Base-by-base conservation (phyloP, 2,329 filamentous ascomycete species). In the Aspergillus flavus region DNA sequence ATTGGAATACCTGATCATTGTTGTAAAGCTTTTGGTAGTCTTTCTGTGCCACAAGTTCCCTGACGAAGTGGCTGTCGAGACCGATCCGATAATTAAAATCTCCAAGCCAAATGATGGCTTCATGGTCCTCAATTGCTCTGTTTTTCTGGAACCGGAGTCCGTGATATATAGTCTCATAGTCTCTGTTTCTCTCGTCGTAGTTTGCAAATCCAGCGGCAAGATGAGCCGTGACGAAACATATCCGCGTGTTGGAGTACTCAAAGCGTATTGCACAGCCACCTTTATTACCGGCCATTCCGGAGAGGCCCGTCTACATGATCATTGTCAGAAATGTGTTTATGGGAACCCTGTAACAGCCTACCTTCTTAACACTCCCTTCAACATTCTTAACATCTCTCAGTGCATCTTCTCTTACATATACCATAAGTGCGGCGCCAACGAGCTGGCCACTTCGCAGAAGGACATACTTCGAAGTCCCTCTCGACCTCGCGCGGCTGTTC, bases 11-110 rank as follows among this genome's bases (percentile, higher is more conserved):
- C 83, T 97, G 94, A 73, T 98, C 94, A 71, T 97, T 96, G 65
- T 95, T 91, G 74, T 97, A 96, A 57, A 98, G 80, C 21, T 85
- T 89, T 61, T 90, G 91, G 12, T 96, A 82, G 72, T 97, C 90
- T 30, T 86, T 83, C 60, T 86, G 84, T 70, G 89, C 86, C 60
- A 97, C 87, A 11, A 96, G 81, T 36, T 89, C 86, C 68, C 91
- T 89, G 9, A 93, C 92, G 64, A 85, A 89, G 45, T 97, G 93
- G 67, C 92, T 88, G 52, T 85, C 86, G 62, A 98, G 84, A 1
- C 94, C 94, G 71, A 99, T 96, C 21, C 95, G 90, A 78, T 99
- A 99, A 75, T 99, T 99, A 82, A 99, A 99, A 77, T 99, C 95
- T 6, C 95, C 95, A 48, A 97, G 85, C 94, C 95, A 99, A 59